These are phyloP conservation scores for Zostera marina DNA, from an alignment of 116 monocot species.

Conservation along the genomic window DNA sequence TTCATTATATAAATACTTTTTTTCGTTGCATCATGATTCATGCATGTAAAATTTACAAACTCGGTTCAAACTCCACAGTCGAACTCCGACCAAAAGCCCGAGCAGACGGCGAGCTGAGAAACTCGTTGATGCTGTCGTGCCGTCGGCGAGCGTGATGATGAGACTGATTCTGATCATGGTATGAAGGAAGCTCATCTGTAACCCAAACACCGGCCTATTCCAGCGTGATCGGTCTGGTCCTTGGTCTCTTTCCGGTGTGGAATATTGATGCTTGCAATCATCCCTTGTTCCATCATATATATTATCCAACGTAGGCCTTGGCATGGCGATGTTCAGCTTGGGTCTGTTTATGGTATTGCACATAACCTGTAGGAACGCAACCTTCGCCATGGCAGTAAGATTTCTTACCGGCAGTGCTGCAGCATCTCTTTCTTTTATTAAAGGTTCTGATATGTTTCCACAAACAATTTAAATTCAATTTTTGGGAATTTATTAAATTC, in stretches of 20 bases:
- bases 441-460: too few relatives aligned
- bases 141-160: constrained; percentile 89
- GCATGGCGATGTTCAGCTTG: constrained; percentile 95
- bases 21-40: too few relatives aligned
- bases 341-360: constrained; percentile 89
- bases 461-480: too few relatives aligned
- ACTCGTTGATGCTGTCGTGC: constrained; percentile 39
- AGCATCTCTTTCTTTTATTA: too few relatives aligned
- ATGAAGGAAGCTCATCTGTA: constrained; percentile 89
- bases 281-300: constrained; percentile 70
- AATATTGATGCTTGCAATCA: constrained; percentile 79
- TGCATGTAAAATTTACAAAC: too few relatives aligned
- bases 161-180: constrained; percentile 99
- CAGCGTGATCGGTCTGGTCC: constrained; percentile 89
- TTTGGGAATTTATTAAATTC: too few relatives aligned
- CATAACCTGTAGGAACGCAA: constrained; percentile 74
- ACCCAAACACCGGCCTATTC: constrained; percentile 93
- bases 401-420: constrained; percentile 49
- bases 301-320: constrained; percentile 78
- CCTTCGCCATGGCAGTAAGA: constrained; percentile 68
- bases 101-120: background rate
- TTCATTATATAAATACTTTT: too few relatives aligned
- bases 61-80: constrained; percentile 71
- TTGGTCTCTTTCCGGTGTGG: constrained; percentile 88
- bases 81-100: background rate